Evolutionary conservation across 1,139 yeast genomes (phyloP).

Genomic region (Chernovozyma aurita): DNA sequence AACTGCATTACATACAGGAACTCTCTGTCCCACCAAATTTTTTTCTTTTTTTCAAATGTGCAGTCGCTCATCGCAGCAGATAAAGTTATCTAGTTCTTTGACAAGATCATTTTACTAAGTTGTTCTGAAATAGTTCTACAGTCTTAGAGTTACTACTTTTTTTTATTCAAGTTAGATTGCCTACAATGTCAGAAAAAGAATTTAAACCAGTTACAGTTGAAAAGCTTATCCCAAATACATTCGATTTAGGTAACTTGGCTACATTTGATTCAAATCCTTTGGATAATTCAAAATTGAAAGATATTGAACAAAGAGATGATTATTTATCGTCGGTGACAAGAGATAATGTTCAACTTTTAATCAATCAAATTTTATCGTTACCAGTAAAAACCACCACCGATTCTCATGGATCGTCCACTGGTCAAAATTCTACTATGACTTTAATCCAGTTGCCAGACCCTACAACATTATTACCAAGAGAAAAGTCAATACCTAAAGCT

Average conservation of each 20-base stretch:
- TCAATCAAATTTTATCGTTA: slow-evolving; percentile 84
- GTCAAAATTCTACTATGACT: slow-evolving; percentile 73
- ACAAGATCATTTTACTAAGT: no score
- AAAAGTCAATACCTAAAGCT: slow-evolving; percentile 88
- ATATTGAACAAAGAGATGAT: slow-evolving; percentile 54
- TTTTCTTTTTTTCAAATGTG: no score
- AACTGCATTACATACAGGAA: no score
- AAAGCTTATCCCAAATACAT: slow-evolving; percentile 80
- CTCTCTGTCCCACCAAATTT: no score
- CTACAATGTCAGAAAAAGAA: slow-evolving; percentile 28
- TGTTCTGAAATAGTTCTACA: no score
- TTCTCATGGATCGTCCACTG: slow-evolving; percentile 54
- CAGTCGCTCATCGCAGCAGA: no score
- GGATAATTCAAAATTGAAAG: slow-evolving; percentile 51
- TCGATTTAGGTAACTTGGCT: slow-evolving; percentile 82
- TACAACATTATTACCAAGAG: slow-evolving; percentile 81
- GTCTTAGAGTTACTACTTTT: no score
- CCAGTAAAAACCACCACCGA: slow-evolving; percentile 87
- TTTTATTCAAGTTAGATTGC: no score
- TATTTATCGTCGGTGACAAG: slow-evolving; percentile 69
- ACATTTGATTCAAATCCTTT: slow-evolving; percentile 85
- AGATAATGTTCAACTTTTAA: slow-evolving; percentile 86
- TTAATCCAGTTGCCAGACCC: slow-evolving; percentile 86
- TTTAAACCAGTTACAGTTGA: slow-evolving; percentile 78
- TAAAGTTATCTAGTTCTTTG: no score